These are phyloP conservation scores for Myotisia sp. DNA, from an alignment of 2,329 filamentous ascomycete genomes.

Conservation along the genomic window DNA sequence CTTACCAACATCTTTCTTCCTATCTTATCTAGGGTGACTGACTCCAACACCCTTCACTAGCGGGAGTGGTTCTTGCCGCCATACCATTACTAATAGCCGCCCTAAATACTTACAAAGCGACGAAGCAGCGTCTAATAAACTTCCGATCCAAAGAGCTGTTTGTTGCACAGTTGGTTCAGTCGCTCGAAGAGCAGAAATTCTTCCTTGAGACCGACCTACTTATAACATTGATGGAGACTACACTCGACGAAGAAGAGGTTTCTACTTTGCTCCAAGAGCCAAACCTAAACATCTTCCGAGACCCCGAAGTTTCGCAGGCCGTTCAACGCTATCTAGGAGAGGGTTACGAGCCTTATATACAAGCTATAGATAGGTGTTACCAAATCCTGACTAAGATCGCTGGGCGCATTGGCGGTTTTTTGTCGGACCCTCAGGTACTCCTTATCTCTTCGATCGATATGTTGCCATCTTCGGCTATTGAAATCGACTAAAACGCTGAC, in stretches of 20 bases:
- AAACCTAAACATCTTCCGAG: background rate
- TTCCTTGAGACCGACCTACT: background rate
- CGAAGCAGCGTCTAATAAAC: background rate
- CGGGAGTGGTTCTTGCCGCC: constrained; percentile 9
- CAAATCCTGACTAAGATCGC: background rate
- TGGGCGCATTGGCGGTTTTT: background rate
- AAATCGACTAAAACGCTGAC: too few species aligned
- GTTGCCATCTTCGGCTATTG: background rate
- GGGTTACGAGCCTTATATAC: background rate
- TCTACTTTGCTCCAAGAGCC: background rate
- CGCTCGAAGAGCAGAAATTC: background rate
- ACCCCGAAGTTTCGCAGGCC: background rate
- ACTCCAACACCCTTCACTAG: too few species aligned
- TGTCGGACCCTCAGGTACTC: background rate
- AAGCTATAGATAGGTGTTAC: background rate
- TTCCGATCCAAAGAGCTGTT: constrained; percentile 4
- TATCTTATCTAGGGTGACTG: too few species aligned
- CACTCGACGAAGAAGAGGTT: background rate
- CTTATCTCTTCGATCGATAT: background rate
- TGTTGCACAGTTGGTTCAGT: constrained; percentile 4
- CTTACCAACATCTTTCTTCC: too few species aligned
- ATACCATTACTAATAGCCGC: constrained; percentile 10
- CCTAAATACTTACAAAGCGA: constrained; percentile 6
- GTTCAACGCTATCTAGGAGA: background rate
- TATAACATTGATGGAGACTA: background rate